Base-by-base conservation (phyloP, 441 rosid genomes). In the Populus hybrid region DNA sequence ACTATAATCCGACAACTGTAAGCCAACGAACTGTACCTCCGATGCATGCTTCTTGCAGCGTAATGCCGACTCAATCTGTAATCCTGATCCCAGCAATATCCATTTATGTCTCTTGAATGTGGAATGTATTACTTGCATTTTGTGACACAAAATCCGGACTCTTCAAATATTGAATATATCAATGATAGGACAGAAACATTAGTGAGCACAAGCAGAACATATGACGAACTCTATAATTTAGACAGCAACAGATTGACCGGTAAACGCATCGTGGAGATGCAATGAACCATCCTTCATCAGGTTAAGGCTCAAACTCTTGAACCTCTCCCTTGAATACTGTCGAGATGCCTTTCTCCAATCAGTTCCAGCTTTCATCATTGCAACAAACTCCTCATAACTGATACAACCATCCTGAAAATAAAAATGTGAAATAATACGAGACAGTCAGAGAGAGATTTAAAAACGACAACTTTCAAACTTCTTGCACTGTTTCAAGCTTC, bases 261-360 rank as follows among this genome's bases (percentile, higher is more conserved):
- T 93, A 67, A 89, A 79, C 36, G 90, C 95, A 76, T 95, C 99
- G 20, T 91, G 98, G 53, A 95, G 97, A 78, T 90, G 97, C 73
- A 95, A 80, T 12, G 99, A 95, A 63, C 99, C 99, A 73, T 95
- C 98, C 84, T 92, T 95, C 99, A 92, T 93, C 76, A 95, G 81
- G 79, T 93, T 93, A 33, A 93, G 65, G 82, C 99, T 95, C 90
- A 95, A n/a, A n/a, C n/a, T n/a, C n/a, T n/a, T n/a, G n/a, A n/a
- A n/a, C n/a, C n/a, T n/a, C n/a, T n/a, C n/a, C n/a, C n/a, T n/a
- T n/a, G n/a, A n/a, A n/a, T n/a, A n/a, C n/a, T n/a, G n/a, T n/a
- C n/a, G n/a, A n/a, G n/a, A n/a, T n/a, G n/a, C n/a, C n/a, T n/a
- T n/a, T n/a, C n/a, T n/a, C n/a, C n/a, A n/a, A n/a, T n/a, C n/a